Percentiles rank a stretch among this genome's conserved stretches.
These are phyloP conservation scores for Clonostachys sp. DNA, from an alignment of 2,329 filamentous ascomycete species.

Conservation along the genomic window DNA sequence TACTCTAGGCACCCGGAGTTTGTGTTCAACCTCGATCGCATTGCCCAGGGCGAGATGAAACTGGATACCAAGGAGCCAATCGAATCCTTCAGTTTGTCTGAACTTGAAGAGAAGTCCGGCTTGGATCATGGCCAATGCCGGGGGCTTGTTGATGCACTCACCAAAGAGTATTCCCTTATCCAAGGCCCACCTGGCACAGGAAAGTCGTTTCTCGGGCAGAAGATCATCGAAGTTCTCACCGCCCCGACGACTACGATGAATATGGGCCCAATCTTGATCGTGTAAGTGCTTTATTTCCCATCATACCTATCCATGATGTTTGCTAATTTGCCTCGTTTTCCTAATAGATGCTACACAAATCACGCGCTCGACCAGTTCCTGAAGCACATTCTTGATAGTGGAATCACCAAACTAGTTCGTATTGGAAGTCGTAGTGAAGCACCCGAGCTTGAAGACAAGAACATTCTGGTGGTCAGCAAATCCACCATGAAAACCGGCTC, in stretches of 20 bases:
- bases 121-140: slow-evolving; percentile 48
- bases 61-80: too few relatives aligned
- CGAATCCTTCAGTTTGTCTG: neutral
- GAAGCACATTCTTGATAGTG: slow-evolving; percentile 48
- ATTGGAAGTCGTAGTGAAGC: slow-evolving; percentile 57
- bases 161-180: slow-evolving; percentile 51
- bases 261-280: slow-evolving; percentile 45
- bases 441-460: slow-evolving; percentile 40
- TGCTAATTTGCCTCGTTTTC: too few relatives aligned
- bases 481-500: slow-evolving; percentile 25
- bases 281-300: slow-evolving; percentile 8
- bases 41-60: too few relatives aligned
- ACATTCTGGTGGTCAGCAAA: slow-evolving; percentile 34
- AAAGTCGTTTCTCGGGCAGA: slow-evolving; percentile 57
- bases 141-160: slow-evolving; percentile 49
- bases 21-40: too few relatives aligned
- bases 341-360: slow-evolving; percentile 36
- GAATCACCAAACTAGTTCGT: slow-evolving; percentile 48
- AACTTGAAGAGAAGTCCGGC: slow-evolving; percentile 25
- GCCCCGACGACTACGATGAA: slow-evolving; percentile 26
- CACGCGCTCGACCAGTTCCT: slow-evolving; percentile 53
- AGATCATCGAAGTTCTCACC: slow-evolving; percentile 52
- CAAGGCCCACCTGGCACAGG: slow-evolving; percentile 70
- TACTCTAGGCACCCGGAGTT: too few relatives aligned
- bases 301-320: too few relatives aligned